Base-by-base conservation (phyloP, 2,329 filamentous ascomycete species). In the Penicillium sp. region DNA sequence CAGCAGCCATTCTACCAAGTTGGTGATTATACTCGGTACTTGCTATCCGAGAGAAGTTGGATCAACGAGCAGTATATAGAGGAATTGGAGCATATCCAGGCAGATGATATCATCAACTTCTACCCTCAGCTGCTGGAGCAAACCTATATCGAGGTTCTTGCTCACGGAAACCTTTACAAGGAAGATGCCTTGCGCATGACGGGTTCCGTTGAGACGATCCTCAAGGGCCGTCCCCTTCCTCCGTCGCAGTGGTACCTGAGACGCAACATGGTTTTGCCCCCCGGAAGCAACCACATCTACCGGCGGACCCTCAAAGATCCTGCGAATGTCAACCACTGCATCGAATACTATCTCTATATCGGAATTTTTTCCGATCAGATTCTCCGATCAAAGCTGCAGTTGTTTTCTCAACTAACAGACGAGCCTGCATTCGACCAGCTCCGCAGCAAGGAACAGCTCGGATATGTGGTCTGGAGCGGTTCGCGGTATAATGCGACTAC, bases 381-480 rank as follows among this genome's bases (percentile, higher is more conserved):
- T 4, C 66, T 86, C 9, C 80, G 88, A 13, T 86, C 90, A 10
- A 89, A 86, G 64, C 77, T 87, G 0, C 74, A 94, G 28, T 75
- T 98, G 4, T 77, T 96, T 28, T 85, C 87, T 17, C 93, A 97
- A 66, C 86, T 98, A 70, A 83, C 88, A 0, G 86, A 94, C 41
- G 93, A 98, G 69, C 90, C 90, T 3, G 86, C 86, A 7, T 98
- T 97, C 60, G 88, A 98, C 66, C 89, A 94, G 64, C 76, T 98
- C 6, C 81, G 93, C 34, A 97, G 93, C 29, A 96, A 97, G 67
- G 91, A 98, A 65, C 91, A 98, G 68, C 83, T 98, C 5, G 93
- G 93, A 9, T 98, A 98, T 56, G 87, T 98, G 37, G 91, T 98
- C 1, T 95, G 91, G 67, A 91, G 86, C 33, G 87, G 88, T 18